Evolutionary conservation across 2,329 filamentous ascomycete species (phyloP).

Genomic region (Diaporthe helianthi): DNA sequence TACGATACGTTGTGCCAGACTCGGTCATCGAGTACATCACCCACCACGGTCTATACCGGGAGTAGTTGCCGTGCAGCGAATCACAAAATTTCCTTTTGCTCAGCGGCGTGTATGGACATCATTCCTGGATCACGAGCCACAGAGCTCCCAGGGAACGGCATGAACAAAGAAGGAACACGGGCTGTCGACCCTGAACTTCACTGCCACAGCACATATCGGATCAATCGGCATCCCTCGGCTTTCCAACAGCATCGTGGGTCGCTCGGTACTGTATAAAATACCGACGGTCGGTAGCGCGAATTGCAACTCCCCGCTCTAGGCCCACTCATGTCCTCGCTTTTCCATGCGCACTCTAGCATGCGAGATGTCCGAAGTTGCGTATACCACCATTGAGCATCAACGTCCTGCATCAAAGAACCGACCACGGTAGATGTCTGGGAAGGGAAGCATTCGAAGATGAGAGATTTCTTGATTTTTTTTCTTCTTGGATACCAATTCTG

Average conservation of each 20-base stretch:
- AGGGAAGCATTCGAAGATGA: background rate
- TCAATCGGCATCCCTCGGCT: background rate
- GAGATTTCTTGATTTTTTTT: background rate
- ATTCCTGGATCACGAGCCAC: background rate
- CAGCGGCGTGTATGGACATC: constrained; percentile 21
- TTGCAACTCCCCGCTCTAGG: background rate
- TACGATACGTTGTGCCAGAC: constrained; percentile 77
- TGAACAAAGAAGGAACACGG: background rate
- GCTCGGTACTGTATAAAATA: constrained; percentile 1
- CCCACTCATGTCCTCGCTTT: background rate
- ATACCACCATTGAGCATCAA: background rate
- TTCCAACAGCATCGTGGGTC: background rate
- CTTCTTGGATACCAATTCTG: constrained; percentile 22
- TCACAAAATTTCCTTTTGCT: background rate
- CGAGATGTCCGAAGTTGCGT: background rate
- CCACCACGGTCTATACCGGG: constrained; percentile 69
- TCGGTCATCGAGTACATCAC: constrained; percentile 79
- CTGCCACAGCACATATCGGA: constrained; percentile 7
- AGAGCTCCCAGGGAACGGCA: background rate
- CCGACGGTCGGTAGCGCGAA: background rate
- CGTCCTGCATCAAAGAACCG: background rate
- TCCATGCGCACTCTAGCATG: background rate
- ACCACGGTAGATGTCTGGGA: background rate
- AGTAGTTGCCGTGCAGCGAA: constrained; percentile 40
- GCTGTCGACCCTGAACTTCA: background rate